Conservation (phyloP, 2,329 filamentous ascomycete species). For the Aspergillus awamori region DNA sequence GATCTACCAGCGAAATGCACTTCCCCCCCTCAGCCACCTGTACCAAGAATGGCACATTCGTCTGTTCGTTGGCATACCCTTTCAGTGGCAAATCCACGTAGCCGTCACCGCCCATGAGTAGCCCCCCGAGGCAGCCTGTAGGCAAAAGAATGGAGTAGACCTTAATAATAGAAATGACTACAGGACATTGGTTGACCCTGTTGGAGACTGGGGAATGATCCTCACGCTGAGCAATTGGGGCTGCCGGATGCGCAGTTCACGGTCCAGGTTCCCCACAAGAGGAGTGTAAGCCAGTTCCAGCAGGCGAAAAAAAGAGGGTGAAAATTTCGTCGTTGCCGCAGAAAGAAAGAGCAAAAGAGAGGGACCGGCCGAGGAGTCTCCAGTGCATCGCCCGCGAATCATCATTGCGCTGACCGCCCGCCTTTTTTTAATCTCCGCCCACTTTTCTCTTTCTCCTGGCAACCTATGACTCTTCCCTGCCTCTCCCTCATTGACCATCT, state of each 20-base stretch:
- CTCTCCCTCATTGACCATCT: slow-evolving; percentile 22
- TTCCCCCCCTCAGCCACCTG: neutral
- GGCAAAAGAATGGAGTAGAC: neutral
- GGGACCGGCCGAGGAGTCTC: slow-evolving; percentile 16
- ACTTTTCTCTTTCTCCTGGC: slow-evolving; percentile 25
- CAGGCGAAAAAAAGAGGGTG: slow-evolving; percentile 6
- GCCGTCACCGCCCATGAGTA: neutral
- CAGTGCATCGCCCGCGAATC: slow-evolving; percentile 13
- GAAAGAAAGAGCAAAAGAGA: slow-evolving; percentile 5
- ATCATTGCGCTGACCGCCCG: slow-evolving; percentile 32
- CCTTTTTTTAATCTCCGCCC: slow-evolving; percentile 28
- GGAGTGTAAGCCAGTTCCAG: neutral
- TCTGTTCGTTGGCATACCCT: neutral
- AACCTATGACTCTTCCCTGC: slow-evolving; percentile 35
- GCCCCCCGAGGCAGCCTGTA: neutral
- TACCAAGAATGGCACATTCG: neutral
- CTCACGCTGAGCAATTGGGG: slow-evolving; percentile 20
- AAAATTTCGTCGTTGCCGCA: slow-evolving; percentile 36
- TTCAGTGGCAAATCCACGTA: slow-evolving; percentile 7
- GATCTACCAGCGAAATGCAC: neutral
- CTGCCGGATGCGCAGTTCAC: slow-evolving; percentile 21
- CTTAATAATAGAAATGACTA: slow-evolving; percentile 20
- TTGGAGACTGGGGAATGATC: slow-evolving; percentile 20
- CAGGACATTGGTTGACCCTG: slow-evolving; percentile 14
- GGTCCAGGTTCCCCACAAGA: slow-evolving; percentile 25